Conservation (phyloP, 192 early-diverging fungal genomes). For the Entomortierella parvispora region DNA sequence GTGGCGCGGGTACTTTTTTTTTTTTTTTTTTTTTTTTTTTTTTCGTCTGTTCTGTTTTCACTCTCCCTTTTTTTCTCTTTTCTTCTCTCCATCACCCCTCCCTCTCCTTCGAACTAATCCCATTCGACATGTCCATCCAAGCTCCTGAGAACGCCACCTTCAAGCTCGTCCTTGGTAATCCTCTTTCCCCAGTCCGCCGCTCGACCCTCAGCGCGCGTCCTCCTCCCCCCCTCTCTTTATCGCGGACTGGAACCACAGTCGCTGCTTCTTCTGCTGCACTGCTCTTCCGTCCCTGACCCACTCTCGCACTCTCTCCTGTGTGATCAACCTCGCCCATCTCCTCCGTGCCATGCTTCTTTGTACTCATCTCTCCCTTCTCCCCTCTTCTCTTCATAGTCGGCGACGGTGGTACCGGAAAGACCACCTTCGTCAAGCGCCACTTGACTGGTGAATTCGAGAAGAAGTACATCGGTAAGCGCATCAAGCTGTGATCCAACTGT, state of each 20-base stretch:
- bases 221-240: background rate
- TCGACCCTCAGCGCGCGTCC: background rate
- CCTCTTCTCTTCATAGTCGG: slow-evolving; percentile 69
- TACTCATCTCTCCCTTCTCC: no score
- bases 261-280: no score
- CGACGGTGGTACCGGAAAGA: slow-evolving; percentile 99
- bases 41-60: slow-evolving; percentile 12
- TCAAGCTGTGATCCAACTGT: background rate
- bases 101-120: background rate
- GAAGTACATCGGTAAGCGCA: slow-evolving; percentile 94
- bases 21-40: slow-evolving; percentile 9
- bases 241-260: background rate
- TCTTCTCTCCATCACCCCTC: background rate
- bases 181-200: background rate
- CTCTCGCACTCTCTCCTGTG: no score
- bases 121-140: slow-evolving; percentile 11
- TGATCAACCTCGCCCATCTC: slow-evolving; percentile 3
- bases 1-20: background rate
- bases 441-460: slow-evolving; percentile 99
- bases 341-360: no score
- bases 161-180: slow-evolving; percentile 89
- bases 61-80: background rate
- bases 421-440: slow-evolving; percentile 99
- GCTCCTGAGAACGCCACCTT: slow-evolving; percentile 72
- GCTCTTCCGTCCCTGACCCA: background rate